Base-by-base conservation (phyloP, 2,329 filamentous ascomycete species). In the Trichophyton benhamiae region DNA sequence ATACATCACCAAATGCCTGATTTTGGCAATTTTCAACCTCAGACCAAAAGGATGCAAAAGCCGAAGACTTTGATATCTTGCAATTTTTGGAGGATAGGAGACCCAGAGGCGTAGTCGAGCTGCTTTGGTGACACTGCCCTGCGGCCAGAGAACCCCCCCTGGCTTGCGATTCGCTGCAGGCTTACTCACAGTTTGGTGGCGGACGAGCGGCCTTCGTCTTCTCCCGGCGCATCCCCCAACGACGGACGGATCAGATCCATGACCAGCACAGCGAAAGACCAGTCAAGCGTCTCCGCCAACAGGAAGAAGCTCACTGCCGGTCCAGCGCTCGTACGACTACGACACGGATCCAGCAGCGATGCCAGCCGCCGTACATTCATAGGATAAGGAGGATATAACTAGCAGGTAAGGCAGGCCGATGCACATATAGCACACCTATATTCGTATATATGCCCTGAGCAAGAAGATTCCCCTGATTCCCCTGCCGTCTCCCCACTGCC, bases 231-330 rank as follows among this genome's bases (percentile, higher is more conserved):
- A 52, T 52, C 27, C 52, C 44, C 38, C 59, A 49, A 57, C 61
- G 57, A 57, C 57, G 44, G 62, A 57, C 58, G 60, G 44, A 57
- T 57, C 48, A 46, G 60, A 62, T 60, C 52, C 62, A 64, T 65
- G 63, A 62, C 60, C 11, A 30, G 22, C 46, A 27, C 46, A 53
- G 49, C 59, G 57, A 61, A 49, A 59, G 60, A 55, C 62, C 62
- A 46, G 60, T 63, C 58, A 63, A 61, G 57, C 63, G 61, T 62
- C 62, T 59, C 61, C 62, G 62, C 59, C 62, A 63, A 62, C 65
- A 60, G 52, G 59, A 60, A 25, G 62, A 38, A 62, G 41, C 57
- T 20, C 44, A 48, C 20, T 48, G 44, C 44, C 44, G 15, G 46
- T n/a, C 22, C 49, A 53, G 22, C 22, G 22, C 49, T 30, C 49